Base-by-base conservation (phyloP, 192 early-diverging fungal species). In the Helicostylum pulchrum region DNA sequence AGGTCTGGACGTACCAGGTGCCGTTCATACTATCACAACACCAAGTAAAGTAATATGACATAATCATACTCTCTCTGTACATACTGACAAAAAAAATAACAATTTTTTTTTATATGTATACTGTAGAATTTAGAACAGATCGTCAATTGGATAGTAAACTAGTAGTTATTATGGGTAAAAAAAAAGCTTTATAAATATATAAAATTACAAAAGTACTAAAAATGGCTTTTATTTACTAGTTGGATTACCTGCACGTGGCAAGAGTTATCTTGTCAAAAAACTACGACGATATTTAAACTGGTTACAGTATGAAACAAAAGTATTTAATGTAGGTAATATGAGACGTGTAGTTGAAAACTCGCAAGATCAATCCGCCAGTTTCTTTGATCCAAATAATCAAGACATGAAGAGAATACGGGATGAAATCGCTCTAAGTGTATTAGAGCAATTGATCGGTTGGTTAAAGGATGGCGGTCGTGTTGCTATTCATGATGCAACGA, bases 291-390 rank as follows among this genome's bases (percentile, higher is more conserved):
- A 94, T 81, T 75, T 92, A 75, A 88, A 82, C 8, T 89, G 87
- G 86, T 77, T 91, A 21, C 87, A 87, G 19, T 94, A 89, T 62
- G 83, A 88, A 64, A 90, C 89, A 11, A 88, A 83, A 70, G 80
- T 94, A 11, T 95, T 99, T 70, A 99, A 99, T 66, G 97, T 99
- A 4, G 97, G 97, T 64, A 97, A 97, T 79, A 80, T 90, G 9
- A 82, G 97, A 50, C 86, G 97, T 59, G 85, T 89, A 45, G 34
- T 55, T 14, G 46, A 64, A 50, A 79, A 79, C 2, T 81, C 83
- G 36, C 63, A 67, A 44, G 76, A 64, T 7, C 94, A 97, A 58
- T 88, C 90, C 57, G 87, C 91, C 44, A 73, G 77, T n/a, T 99
- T 99, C 69, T 99, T 99, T 73, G 97, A 98, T 62, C 90, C 94